Percentiles rank a stretch among this genome's conserved stretches.
Conservation (phyloP, 1,284 basidiomycete genomes). For the Ustilago xerochloae region DNA sequence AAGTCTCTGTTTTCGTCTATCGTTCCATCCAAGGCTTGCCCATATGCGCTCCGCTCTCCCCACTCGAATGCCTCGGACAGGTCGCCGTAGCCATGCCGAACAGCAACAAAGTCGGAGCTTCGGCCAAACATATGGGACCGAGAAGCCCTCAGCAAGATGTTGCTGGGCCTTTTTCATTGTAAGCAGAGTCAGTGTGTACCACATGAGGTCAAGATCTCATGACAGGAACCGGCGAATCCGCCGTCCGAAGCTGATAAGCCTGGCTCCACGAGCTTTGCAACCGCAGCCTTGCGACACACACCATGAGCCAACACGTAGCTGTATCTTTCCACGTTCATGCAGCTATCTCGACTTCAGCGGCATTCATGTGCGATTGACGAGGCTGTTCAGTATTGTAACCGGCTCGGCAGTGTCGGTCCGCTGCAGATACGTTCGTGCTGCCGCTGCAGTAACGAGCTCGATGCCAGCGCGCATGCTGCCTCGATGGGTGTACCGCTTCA, state of each 20-base stretch:
- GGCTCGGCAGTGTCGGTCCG: conserved; percentile 1
- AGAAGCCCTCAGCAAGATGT: neutral
- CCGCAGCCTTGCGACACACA: too few relatives aligned
- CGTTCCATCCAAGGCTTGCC: too few relatives aligned
- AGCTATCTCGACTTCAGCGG: neutral
- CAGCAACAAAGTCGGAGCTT: neutral
- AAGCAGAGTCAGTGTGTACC: neutral
- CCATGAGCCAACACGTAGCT: too few relatives aligned
- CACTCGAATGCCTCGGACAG: neutral
- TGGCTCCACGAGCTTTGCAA: neutral
- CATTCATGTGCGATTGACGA: neutral
- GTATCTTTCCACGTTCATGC: too few relatives aligned
- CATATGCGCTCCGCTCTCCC: neutral
- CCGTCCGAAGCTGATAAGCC: neutral
- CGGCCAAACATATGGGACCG: neutral
- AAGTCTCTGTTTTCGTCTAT: too few relatives aligned
- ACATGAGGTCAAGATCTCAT: neutral
- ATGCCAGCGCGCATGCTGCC: too few relatives aligned
- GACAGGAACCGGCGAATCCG: neutral
- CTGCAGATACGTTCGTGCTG: neutral
- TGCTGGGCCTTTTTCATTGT: neutral
- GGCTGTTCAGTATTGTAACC: neutral
- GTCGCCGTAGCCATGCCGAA: neutral
- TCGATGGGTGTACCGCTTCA: neutral
- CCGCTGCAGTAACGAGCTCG: too few relatives aligned